Percentiles rank a stretch among this genome's conserved stretches.
These are phyloP conservation scores for Clarkia xantiana DNA, from an alignment of 345 rosid genomes.

Conservation along the genomic window DNA sequence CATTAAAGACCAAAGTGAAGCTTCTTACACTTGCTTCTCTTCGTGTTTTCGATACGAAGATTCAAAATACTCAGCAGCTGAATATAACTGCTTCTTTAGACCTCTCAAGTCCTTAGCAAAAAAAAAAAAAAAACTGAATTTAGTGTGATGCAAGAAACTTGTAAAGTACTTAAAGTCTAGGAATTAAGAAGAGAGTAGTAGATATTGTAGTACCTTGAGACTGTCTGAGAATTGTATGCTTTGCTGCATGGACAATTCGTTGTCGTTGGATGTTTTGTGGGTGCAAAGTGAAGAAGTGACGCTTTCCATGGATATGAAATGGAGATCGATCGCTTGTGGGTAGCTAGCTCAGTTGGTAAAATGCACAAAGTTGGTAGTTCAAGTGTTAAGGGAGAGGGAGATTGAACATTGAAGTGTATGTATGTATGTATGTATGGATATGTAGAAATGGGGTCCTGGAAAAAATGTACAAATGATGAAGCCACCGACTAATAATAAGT, in stretches of 20 bases:
- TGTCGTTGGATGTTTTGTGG: slow-evolving; percentile 36
- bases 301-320: background rate
- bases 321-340: too few relatives aligned
- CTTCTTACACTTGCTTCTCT: slow-evolving; percentile 50
- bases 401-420: too few relatives aligned
- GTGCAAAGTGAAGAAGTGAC: slow-evolving; percentile 14
- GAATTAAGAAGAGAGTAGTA: background rate
- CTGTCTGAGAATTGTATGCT: slow-evolving; percentile 52
- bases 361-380: too few relatives aligned
- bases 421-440: too few relatives aligned
- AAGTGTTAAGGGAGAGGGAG: too few relatives aligned
- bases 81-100: slow-evolving; percentile 57
- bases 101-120: slow-evolving; percentile 52
- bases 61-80: slow-evolving; percentile 84
- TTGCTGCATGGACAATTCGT: slow-evolving; percentile 63
- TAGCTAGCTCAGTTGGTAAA: too few relatives aligned
- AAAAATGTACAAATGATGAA: too few relatives aligned
- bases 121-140: background rate
- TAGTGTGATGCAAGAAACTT: background rate
- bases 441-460: too few relatives aligned
- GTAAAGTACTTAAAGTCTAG: background rate
- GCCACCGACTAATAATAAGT: too few relatives aligned
- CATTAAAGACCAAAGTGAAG: background rate
- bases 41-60: slow-evolving; percentile 36
- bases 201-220: slow-evolving; percentile 29